Percentiles rank a stretch among this genome's conserved stretches.
These are phyloP conservation scores for Arabis alpina DNA, from an alignment of 345 rosid species.

Conservation along the genomic window DNA sequence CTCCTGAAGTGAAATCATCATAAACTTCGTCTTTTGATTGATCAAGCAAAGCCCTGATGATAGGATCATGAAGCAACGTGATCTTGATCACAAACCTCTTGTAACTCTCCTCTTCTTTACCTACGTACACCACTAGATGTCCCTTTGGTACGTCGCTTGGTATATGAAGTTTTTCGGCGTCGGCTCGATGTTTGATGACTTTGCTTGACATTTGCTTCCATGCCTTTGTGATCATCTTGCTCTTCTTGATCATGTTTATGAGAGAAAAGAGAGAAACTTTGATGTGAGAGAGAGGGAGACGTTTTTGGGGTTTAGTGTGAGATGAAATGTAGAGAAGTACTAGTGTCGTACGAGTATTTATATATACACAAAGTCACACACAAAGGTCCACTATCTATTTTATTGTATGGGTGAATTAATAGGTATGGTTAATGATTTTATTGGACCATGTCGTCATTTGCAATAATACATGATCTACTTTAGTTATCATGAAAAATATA, in stretches of 20 bases:
- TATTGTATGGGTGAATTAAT: slow-evolving; percentile 16
- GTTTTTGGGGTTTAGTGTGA: slow-evolving; percentile 25
- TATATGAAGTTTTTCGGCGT: slow-evolving; percentile 39
- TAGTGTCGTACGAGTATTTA: slow-evolving; percentile 35
- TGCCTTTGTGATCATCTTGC: slow-evolving; percentile 41
- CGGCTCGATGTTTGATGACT: slow-evolving; percentile 7
- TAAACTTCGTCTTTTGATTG: slow-evolving; percentile 64
- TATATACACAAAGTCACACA: slow-evolving; percentile 27
- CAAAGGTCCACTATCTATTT: slow-evolving; percentile 33
- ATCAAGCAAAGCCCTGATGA: slow-evolving; percentile 75
- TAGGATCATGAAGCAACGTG: slow-evolving; percentile 68
- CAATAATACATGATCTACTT: slow-evolving; percentile 24
- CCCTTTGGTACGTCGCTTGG: slow-evolving; percentile 91
- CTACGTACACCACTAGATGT: slow-evolving; percentile 81
- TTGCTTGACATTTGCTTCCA: slow-evolving; percentile 42
- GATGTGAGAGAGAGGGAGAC: slow-evolving; percentile 3
- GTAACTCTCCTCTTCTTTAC: slow-evolving; percentile 49
- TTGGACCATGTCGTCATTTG: slow-evolving; percentile 35
- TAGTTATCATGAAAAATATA: slow-evolving; percentile 5
- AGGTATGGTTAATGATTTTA: slow-evolving; percentile 20
- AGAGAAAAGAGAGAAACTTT: background rate
- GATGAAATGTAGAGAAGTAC: slow-evolving; percentile 34
- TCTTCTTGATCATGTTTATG: slow-evolving; percentile 25
- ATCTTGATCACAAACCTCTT: slow-evolving; percentile 76
- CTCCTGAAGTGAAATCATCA: slow-evolving; percentile 56